Evolutionary conservation across 768 basidiomycete species (phyloP).

Genomic region (Mycena epipterygia): DNA sequence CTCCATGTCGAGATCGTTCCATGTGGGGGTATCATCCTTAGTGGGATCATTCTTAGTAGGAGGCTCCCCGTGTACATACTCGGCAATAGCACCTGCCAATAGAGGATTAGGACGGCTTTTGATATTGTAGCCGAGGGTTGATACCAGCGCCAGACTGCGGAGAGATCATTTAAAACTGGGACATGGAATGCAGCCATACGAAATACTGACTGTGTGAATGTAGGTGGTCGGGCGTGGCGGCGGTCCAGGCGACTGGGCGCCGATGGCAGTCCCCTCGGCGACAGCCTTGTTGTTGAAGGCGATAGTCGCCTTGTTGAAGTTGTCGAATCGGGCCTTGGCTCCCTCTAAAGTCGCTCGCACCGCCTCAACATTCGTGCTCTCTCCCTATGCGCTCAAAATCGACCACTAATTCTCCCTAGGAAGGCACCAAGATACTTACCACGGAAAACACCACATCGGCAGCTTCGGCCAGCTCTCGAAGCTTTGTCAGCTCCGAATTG

Average conservation of each 20-base stretch:
- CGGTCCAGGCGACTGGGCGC: too few species aligned
- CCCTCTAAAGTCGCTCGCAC: constrained; percentile 22
- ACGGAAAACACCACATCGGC: constrained; percentile 50
- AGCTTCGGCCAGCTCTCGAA: constrained; percentile 43
- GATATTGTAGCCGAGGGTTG: background rate
- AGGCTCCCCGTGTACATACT: constrained; percentile 36
- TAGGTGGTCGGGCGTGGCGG: constrained; percentile 9
- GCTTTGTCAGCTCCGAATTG: constrained; percentile 42
- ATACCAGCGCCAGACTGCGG: constrained; percentile 27
- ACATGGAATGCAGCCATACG: background rate
- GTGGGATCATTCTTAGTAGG: too few species aligned
- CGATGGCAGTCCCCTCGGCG: too few species aligned
- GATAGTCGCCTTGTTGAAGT: too few species aligned
- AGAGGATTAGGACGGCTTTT: background rate
- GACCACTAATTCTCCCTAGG: background rate
- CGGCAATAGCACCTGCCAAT: constrained; percentile 21
- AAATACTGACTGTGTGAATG: constrained; percentile 29
- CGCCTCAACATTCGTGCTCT: constrained; percentile 17
- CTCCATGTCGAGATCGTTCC: constrained; percentile 46
- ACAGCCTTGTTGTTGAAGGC: too few species aligned
- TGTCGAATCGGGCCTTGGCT: constrained; percentile 24
- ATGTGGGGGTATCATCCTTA: constrained; percentile 39
- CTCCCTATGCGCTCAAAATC: constrained; percentile 10
- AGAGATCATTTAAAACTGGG: background rate
- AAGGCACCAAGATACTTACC: constrained; percentile 36